Evolutionary conservation across 2,329 filamentous ascomycete genomes (phyloP), one percentile per base, ranked within the genome.

Genomic region (Kalmusia sp.): DNA sequence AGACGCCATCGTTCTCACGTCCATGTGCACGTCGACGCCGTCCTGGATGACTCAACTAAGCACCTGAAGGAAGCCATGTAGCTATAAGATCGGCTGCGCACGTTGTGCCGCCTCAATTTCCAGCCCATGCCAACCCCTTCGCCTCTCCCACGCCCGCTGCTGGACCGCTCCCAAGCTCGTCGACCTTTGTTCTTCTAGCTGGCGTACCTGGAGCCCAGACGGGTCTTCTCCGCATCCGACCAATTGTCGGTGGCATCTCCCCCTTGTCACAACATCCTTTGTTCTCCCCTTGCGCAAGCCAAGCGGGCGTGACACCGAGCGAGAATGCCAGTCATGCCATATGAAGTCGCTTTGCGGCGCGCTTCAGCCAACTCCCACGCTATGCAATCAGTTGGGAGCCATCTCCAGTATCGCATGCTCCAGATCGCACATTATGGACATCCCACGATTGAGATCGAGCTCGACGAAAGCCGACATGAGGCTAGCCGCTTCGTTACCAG

Each of bases 361-460:
- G 57, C 58, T 31, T 68, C 65, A 14, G 49, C 59, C 38, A 65
- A 65, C 40, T 62, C 65, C 30, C 65, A 52, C 52, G 59, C 64
- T 17, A 70, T 71, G 65, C 65, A 68, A 25, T 56, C 64, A 4
- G 56, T 73, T 46, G 61, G 68, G 12, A 69, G 64, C 38, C 69
- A 73, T 37, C 65, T 75, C 9, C 67, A 65, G 14, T 64, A 63
- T 60, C 73, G 70, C 52, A 63, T 75, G 31, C 64, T 69, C 30
- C 71, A 67, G 49, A 58, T 75, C 2, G 60, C 69, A 14, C 57
- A 64, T 37, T 58, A 68, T 50, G 67, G 68, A 49, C 74, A 76
- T 54, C 76, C 77, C 15, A 66, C 69, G 34, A 75, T 81, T 54
- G 74, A 73, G 22, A 79, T 82, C 62, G 57, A 70, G 14, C 68